A percentile compares a stretch with the other conserved stretches of the same genome.
Evolutionary conservation across 1,284 basidiomycete species (phyloP).

Genomic region (Ganoderma lucidum): DNA sequence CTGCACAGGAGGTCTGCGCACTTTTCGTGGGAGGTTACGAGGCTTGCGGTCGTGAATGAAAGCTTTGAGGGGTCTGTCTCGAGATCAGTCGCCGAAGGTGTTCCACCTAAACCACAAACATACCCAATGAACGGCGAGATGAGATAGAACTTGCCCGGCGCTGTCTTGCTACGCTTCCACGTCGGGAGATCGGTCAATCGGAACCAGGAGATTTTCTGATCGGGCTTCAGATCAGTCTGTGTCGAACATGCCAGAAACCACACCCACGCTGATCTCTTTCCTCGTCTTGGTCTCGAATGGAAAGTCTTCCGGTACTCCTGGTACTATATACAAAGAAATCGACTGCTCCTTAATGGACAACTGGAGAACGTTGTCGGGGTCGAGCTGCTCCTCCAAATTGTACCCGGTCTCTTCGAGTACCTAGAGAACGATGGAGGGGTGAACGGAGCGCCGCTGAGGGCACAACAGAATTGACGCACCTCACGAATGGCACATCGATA

Average conservation of each 20-base stretch:
- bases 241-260: conserved; percentile 10
- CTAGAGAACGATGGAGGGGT: conserved; percentile 48
- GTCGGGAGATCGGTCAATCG: conserved; percentile 89
- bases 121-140: conserved; percentile 95
- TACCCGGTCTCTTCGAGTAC: conserved; percentile 96
- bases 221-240: conserved; percentile 21
- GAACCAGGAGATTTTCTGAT: conserved; percentile 97
- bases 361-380: conserved; percentile 81
- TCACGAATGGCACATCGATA: conserved; percentile 90
- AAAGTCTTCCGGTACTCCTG: conserved; percentile 90
- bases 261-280: conserved; percentile 96
- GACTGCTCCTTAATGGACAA: conserved; percentile 90
- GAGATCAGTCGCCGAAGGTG: neutral
- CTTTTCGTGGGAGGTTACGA: conserved; percentile 43
- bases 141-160: conserved; percentile 90
- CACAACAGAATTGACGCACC: conserved; percentile 53
- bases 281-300: conserved; percentile 93
- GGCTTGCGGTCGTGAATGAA: conserved; percentile 57
- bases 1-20: conserved; percentile 30
- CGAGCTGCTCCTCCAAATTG: conserved; percentile 78
- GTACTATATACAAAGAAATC: conserved; percentile 93
- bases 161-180: conserved; percentile 85
- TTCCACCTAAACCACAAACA: conserved; percentile 39
- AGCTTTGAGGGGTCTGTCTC: conserved; percentile 64
- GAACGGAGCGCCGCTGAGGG: neutral